phyloP scores from a whole-genome alignment of 768 basidiomycete genomes.

The Leccinum arenicola region DNA sequence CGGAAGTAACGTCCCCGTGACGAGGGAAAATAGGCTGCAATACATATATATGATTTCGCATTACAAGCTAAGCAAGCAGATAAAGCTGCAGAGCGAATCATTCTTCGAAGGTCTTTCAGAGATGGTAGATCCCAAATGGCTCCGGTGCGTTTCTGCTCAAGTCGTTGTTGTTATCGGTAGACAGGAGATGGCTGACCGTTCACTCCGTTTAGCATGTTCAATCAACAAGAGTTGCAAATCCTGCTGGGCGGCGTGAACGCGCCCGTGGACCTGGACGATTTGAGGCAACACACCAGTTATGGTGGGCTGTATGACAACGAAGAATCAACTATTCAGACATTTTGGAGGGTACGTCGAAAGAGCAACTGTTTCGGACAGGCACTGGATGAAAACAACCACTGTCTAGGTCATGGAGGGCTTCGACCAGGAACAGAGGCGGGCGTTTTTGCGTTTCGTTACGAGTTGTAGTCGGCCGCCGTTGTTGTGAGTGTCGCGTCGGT shows the following conservation, averaged over 20 bases:
- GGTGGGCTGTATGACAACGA: conserved; percentile 75
- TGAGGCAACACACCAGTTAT: conserved; percentile 74
- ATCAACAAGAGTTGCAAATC: conserved; percentile 92
- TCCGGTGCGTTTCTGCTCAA: conserved; percentile 45
- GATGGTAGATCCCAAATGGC: conserved; percentile 89
- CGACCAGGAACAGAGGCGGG: conserved; percentile 73
- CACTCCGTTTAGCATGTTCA: conserved; percentile 74
- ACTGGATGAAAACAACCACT: neutral
- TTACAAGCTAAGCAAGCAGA: conserved; percentile 86
- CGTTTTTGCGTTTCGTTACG: conserved; percentile 87
- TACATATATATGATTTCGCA: conserved; percentile 91
- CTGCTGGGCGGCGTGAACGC: conserved; percentile 86
- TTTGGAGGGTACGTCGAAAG: conserved; percentile 71
- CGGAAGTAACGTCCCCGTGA: conserved; percentile 81
- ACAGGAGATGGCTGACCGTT: conserved; percentile 7
- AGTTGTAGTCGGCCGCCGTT: conserved; percentile 89
- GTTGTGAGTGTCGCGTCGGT: conserved; percentile 50
- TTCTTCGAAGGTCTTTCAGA: conserved; percentile 93
- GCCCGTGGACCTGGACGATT: conserved; percentile 80
- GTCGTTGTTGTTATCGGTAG: neutral
- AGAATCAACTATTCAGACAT: conserved; percentile 67
- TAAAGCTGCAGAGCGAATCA: conserved; percentile 75
- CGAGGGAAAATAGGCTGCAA: conserved; percentile 82
- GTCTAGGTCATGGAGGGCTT: conserved; percentile 73
- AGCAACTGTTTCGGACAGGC: neutral